Evolutionary conservation across 805 yeast species (phyloP), one percentile per base, ranked within the genome.

Genomic region (Starmerella powellii): DNA sequence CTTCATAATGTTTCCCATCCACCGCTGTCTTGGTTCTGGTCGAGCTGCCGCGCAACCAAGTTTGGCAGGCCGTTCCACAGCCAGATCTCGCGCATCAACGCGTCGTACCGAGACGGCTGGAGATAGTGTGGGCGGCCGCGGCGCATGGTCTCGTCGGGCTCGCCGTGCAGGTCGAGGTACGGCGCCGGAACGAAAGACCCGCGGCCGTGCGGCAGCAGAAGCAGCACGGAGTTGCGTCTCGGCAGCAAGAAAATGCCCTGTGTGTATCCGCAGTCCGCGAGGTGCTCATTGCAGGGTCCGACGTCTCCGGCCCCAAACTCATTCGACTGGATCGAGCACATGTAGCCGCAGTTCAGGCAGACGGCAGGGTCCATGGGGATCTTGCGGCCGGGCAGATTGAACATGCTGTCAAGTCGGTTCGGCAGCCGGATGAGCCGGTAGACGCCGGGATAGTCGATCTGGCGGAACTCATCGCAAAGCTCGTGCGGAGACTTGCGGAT

Each of bases 171-270:
- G 57, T 87, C 95, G 28, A 83, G 62, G 56, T 78, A 88, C 0
- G 97, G 97, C 2, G 93, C 80, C 27, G 76, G 76, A 46, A 74
- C 69, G 58, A 88, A 88, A 1, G 94, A 75, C 0, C 98, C 98
- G 29, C 80, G 78, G 6, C 78, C 80, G 38, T 74, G 75, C 45
- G 80, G 73, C 36, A 88, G 56, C 27, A 84, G 56, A 39, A 85
- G 61, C 20, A 82, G 40, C 15, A 54, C 56, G 11, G 78, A 64
- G 48, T 82, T 71, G 48, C 77, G 79, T 50, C 78, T 74, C 1
- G 93, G 88, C 2, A 82, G 55, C 36, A 85, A 61, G 51, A 77
- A 85, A 0, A 85, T 70, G 0, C 95, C 95, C 37, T 74, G 70
- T 39, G 72, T 74, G 29, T 71, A 65, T n/a, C 72, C 62, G 39